Percentiles rank a stretch among this genome's conserved stretches.
Conservation (phyloP, 306 rosid species). For the Corylus heterophylla region DNA sequence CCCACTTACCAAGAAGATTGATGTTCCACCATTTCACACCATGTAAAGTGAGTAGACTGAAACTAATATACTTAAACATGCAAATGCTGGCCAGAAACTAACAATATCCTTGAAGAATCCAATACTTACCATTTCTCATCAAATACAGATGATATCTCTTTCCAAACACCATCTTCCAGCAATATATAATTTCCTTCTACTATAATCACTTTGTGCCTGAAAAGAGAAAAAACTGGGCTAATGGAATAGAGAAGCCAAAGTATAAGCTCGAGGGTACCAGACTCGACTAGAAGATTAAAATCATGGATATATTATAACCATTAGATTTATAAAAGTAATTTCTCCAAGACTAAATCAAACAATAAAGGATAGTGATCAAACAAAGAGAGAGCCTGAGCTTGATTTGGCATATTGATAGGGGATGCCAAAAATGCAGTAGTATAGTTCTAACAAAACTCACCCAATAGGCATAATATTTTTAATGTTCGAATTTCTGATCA, state of each 20-base stretch:
- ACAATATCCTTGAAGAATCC: constrained; percentile 10
- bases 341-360: background rate
- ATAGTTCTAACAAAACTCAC: background rate
- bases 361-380: background rate
- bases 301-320: background rate
- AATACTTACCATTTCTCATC: constrained; percentile 78
- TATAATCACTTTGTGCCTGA: constrained; percentile 75
- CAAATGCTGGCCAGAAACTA: constrained; percentile 17
- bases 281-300: background rate
- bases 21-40: background rate
- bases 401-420: background rate
- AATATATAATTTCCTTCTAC: constrained; percentile 86
- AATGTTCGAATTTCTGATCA: background rate
- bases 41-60: constrained; percentile 1
- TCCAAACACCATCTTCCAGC: constrained; percentile 75
- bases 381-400: background rate
- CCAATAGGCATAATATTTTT: background rate
- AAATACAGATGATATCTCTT: constrained; percentile 69
- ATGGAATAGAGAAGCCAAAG: background rate
- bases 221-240: constrained; percentile 13
- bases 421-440: background rate
- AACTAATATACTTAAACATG: constrained; percentile 19
- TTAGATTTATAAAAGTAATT: background rate
- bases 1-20: too few species aligned
- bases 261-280: background rate